Conservation (phyloP, 352 stramenopile species). For the Phytopythium mirpurense region DNA sequence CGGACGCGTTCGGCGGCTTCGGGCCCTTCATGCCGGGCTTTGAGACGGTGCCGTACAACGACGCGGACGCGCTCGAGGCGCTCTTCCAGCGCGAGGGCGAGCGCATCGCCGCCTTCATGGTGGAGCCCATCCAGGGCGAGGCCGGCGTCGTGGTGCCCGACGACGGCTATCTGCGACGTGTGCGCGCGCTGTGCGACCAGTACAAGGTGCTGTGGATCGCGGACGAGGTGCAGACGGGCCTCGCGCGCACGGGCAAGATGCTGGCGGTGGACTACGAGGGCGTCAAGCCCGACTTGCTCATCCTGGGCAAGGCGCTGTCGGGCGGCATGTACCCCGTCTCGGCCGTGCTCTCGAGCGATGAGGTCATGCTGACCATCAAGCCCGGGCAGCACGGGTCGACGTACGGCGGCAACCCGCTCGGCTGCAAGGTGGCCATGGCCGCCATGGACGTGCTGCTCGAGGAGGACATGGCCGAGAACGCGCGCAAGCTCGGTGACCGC, state of each 20-base stretch:
- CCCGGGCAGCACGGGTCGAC: conserved; percentile 96
- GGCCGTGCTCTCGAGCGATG: conserved; percentile 93
- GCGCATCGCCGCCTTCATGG: conserved; percentile 98
- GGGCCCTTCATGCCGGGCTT: conserved; percentile 99
- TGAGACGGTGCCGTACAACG: conserved; percentile 90
- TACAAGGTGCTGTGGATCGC: conserved; percentile 99
- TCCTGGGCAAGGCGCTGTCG: conserved; percentile 95
- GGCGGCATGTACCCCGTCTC: conserved; percentile 97
- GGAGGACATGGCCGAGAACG: conserved; percentile 95
- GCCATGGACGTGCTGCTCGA: conserved; percentile 92
- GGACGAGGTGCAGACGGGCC: conserved; percentile 98
- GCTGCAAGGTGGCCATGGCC: conserved; percentile 96
- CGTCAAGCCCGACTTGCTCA: conserved; percentile 97
- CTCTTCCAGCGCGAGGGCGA: conserved; percentile 75
- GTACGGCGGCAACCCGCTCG: conserved; percentile 96
- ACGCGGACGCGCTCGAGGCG: conserved; percentile 84
- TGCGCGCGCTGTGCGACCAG: conserved; percentile 92
- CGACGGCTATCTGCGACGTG: conserved; percentile 93
- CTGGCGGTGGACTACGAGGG: conserved; percentile 95
- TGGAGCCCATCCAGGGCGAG: conserved; percentile 99
- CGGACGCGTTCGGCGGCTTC: conserved; percentile 85
- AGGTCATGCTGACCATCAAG: conserved; percentile 98
- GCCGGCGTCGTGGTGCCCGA: conserved; percentile 97
- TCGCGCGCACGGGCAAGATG: conserved; percentile 96
- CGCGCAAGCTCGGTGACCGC: conserved; percentile 90